A percentile compares a stretch with the other conserved stretches of the same genome.
These are phyloP conservation scores for Pseudogymnoascus sp. DNA, from an alignment of 2,329 filamentous ascomycete genomes.

Conservation along the genomic window DNA sequence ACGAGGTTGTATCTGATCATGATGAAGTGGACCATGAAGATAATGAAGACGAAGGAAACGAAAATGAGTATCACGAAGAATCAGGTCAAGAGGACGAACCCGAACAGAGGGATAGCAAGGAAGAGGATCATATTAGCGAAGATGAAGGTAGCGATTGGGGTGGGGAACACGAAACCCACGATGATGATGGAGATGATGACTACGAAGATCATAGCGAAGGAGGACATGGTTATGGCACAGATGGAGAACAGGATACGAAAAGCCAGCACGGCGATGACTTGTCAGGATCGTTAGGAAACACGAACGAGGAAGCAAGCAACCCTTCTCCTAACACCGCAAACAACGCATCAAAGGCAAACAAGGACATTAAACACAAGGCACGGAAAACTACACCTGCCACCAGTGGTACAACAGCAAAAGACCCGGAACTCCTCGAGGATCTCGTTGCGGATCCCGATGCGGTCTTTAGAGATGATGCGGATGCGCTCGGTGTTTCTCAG, in stretches of 20 bases:
- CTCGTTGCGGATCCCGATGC: neutral
- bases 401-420: neutral
- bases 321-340: neutral
- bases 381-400: neutral
- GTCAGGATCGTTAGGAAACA: neutral
- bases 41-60: neutral
- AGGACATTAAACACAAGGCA: neutral
- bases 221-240: conserved; percentile 4
- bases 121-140: neutral
- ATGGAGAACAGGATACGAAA: conserved; percentile 12
- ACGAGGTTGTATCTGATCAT: neutral
- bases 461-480: neutral
- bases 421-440: neutral
- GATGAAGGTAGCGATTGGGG: conserved; percentile 5
- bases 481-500: neutral
- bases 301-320: conserved; percentile 4
- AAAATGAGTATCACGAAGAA: neutral
- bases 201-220: conserved; percentile 11
- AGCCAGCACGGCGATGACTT: neutral
- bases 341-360: neutral
- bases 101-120: neutral
- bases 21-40: neutral
- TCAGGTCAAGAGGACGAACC: neutral
- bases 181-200: conserved; percentile 10
- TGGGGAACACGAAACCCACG: conserved; percentile 10